These are phyloP conservation scores for Selaginella moellendorffii DNA, from an alignment of 75 land plant species.

Conservation along the genomic window DNA sequence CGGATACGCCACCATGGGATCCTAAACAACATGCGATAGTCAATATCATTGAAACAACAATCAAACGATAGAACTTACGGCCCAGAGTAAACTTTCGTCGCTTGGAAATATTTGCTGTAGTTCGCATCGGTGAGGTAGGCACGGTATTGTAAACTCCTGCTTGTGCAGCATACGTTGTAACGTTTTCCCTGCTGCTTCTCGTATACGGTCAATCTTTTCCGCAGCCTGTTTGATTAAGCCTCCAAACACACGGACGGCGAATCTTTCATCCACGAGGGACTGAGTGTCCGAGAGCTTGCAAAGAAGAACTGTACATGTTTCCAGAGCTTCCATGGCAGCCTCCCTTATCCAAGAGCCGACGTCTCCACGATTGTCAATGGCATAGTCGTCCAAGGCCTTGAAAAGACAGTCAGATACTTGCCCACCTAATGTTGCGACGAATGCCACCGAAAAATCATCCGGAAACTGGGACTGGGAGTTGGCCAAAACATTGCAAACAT, in stretches of 20 bases:
- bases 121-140: too few relatives aligned
- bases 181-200: constrained; percentile 71
- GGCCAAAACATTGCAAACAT: constrained; percentile 61
- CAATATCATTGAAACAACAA: not conserved
- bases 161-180: constrained; percentile 53
- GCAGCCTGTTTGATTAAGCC: constrained; percentile 74
- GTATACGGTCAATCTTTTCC: constrained; percentile 86
- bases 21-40: too few relatives aligned
- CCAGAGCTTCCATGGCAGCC: constrained; percentile 81
- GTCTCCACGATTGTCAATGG: constrained; percentile 96
- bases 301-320: constrained; percentile 59
- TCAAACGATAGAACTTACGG: not conserved
- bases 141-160: too few relatives aligned
- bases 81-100: not conserved
- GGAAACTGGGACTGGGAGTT: not conserved
- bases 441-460: not conserved
- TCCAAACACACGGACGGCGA: constrained; percentile 49
- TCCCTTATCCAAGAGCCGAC: constrained; percentile 99
- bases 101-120: not conserved
- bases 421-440: constrained; percentile 36
- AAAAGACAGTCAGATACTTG: constrained; percentile 58
- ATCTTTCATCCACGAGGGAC: constrained; percentile 31
- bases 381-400: constrained; percentile 85
- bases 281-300: constrained; percentile 18
- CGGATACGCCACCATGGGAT: constrained; percentile 59